These are phyloP conservation scores for Penicillium canariense DNA, from an alignment of 495 filamentous ascomycete species.

Conservation along the genomic window DNA sequence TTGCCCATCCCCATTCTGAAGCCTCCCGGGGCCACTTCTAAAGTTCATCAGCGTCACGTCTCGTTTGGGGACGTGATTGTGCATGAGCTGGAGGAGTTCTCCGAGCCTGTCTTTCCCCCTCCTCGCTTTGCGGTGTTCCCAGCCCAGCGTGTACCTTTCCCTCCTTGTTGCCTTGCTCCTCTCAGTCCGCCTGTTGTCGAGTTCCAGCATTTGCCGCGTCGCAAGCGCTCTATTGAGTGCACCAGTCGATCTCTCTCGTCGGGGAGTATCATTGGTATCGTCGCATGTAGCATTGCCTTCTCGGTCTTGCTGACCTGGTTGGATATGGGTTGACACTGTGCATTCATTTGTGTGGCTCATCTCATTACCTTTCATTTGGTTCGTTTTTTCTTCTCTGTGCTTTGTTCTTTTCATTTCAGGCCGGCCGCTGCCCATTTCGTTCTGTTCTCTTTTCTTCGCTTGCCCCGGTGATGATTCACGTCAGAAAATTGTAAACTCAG, in stretches of 20 bases:
- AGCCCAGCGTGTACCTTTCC: neutral
- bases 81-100: neutral
- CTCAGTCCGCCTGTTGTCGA: neutral
- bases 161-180: neutral
- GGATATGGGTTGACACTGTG: neutral
- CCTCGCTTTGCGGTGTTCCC: neutral
- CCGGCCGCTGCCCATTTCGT: neutral
- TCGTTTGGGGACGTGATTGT: neutral
- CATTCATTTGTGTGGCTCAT: neutral
- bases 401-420: neutral
- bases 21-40: neutral
- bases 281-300: neutral
- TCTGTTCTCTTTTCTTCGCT: neutral
- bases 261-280: neutral
- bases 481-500: neutral
- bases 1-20: neutral
- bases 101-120: neutral
- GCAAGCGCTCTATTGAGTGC: neutral
- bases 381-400: neutral
- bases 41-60: neutral
- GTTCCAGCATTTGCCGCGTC: neutral
- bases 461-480: neutral
- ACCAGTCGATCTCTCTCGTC: neutral
- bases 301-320: neutral
- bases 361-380: neutral